Base-by-base conservation (phyloP, 148 eudicot genomes). In the Bassia scoparia region DNA sequence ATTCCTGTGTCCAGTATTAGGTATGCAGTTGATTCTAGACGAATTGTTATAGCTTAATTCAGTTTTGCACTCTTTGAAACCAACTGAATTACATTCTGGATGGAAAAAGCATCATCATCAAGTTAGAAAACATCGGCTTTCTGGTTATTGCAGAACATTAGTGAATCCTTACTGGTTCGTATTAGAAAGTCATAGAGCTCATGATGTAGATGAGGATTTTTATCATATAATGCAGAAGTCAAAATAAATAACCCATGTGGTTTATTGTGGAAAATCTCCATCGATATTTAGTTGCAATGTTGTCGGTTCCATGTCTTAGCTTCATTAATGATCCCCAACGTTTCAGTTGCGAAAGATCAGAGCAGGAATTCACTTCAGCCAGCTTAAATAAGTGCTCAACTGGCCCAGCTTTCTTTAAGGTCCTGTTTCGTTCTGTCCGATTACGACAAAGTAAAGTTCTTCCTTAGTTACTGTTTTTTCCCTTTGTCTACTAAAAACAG, bases 261-360 rank as follows among this genome's bases (percentile, higher is more conserved):
- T 29, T 50, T n/a, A n/a, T n/a, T 27, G 30, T 37, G 21, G 13
- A n/a, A n/a, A n/a, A 8, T 46, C 6, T 44, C 56, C 33, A 41
- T 16, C 17, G 0, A 52, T 52, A 24, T 52, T 5, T 20, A 33
- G 26, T 37, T 16, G 70, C 27, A 65, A 20, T 24, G 9, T n/a
- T n/a, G n/a, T 35, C 38, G 73, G 74, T 44, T 60, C 60, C 69
- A 69, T 26, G 33, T 50, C 67, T n/a, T 60, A 76, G 59, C 18
- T 11, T 61, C 62, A 69, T 69, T n/a, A 49, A 76, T 60, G 79
- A 69, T 60, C 56, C 72, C 59, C 74, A 69, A 76, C 79, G 38
- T 20, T 68, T 53, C 73, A 68, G 37, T 68, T 68, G 66, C 24
- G n/a, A n/a, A 59, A 58, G 50, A 13, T 44, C 43, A 66, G 72